Base-by-base conservation (phyloP, 805 yeast genomes). In the Nakazawaea pomicola region DNA sequence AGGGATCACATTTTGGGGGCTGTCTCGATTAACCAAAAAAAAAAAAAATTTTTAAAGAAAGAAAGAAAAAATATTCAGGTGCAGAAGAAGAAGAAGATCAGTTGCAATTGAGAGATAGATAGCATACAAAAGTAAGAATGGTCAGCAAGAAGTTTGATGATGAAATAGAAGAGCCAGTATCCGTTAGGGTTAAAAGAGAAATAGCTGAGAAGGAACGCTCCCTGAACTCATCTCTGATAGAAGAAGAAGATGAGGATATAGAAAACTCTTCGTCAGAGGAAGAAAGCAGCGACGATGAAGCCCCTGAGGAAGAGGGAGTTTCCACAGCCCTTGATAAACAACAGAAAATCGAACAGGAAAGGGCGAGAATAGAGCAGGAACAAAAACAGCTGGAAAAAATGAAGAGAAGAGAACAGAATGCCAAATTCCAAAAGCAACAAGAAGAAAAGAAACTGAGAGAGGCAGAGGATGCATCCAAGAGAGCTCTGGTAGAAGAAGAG, bases 351-450 rank as follows among this genome's bases (percentile, higher is more conserved):
- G 44, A 41, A 20, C 18, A 19, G 14, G 44, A 36, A n/a, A 36
- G 41, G 21, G 9, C 17, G 27, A 50, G 53, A 4, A 27, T 43
- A 25, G 58, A 50, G 17, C 49, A 50, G 20, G 53, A 48, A 33
- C 49, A 44, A 19, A 40, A 54, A 38, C 48, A 48, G 39, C 31
- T 55, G 38, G 58, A 55, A 48, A 60, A 56, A 49, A 61, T 61
- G 39, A 58, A 55, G 47, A 55, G 66, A 55, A 51, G 65, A 43
- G 52, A 54, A 38, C 54, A 52, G 33, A 53, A 57, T 37, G 50
- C 47, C 8, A 44, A 44, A 28, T 53, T 56, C 16, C 46, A 47
- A 29, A 57, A 58, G 37, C 68, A 65, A 40, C 67, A 65, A 46
- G 41, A 53, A 29, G 57, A 49, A 28, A 53, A 55, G 35, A 56